Evolutionary conservation across 768 basidiomycete genomes (phyloP).

Genomic region (Tylopilus sp.): DNA sequence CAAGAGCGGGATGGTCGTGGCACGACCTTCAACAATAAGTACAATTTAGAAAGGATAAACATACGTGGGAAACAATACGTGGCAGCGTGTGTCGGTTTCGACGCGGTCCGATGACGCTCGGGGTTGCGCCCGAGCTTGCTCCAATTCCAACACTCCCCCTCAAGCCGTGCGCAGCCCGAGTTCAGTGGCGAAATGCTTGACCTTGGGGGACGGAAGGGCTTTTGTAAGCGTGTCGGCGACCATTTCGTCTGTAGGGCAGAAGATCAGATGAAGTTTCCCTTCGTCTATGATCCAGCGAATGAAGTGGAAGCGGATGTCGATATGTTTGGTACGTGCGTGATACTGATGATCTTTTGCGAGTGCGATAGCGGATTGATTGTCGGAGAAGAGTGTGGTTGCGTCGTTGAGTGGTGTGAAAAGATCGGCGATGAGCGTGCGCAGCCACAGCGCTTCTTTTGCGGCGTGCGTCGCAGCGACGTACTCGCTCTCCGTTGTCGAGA

Average conservation of each 20-base stretch:
- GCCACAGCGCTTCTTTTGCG: not conserved
- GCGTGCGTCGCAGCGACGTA: not conserved
- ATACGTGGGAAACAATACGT: no score
- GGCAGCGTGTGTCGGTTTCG: no score
- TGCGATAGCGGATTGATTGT: not conserved
- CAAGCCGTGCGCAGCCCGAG: not conserved
- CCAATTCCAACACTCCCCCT: not conserved
- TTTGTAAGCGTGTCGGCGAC: not conserved
- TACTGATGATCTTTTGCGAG: not conserved
- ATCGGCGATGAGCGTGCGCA: not conserved
- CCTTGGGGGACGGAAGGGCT: not conserved
- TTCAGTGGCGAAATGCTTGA: not conserved
- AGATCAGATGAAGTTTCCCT: not conserved
- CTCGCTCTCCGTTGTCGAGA: not conserved
- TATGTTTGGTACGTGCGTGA: not conserved
- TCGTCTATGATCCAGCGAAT: not conserved
- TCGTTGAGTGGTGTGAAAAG: not conserved
- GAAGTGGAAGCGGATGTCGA: not conserved
- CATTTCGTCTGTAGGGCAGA: not conserved
- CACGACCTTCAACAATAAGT: no score
- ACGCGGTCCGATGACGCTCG: no score
- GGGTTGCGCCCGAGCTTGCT: no score
- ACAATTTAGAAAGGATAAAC: no score
- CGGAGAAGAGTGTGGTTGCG: not conserved
- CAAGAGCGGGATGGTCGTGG: no score